Percentiles rank a stretch among this genome's conserved stretches.
phyloP scores from a whole-genome alignment of 2,329 filamentous ascomycete species.

The Monilinia aucupariae region DNA sequence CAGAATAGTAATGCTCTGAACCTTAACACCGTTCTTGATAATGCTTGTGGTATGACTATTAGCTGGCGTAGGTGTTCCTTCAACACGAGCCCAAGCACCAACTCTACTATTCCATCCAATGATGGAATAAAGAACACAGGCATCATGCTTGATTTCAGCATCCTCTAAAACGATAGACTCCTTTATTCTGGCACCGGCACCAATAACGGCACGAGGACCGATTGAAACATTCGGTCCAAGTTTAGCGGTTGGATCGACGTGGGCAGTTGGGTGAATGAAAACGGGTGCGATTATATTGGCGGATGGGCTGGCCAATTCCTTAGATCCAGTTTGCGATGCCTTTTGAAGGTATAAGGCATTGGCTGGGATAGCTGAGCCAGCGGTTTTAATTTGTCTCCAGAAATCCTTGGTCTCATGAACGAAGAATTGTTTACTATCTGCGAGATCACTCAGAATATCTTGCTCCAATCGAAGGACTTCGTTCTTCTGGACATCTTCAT shows the following conservation, averaged over 20 bases:
- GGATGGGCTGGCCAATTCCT: slow-evolving; percentile 76
- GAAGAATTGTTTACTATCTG: slow-evolving; percentile 96
- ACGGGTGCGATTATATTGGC: slow-evolving; percentile 87
- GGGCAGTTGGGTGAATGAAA: slow-evolving; percentile 88
- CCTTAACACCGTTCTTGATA: slow-evolving; percentile 96
- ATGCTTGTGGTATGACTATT: slow-evolving; percentile 89
- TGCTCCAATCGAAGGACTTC: slow-evolving; percentile 93
- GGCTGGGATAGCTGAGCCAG: slow-evolving; percentile 90
- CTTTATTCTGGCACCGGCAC: slow-evolving; percentile 85
- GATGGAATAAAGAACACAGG: slow-evolving; percentile 91
- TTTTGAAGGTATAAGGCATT: slow-evolving; percentile 96
- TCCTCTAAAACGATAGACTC: slow-evolving; percentile 95
- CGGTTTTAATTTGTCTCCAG: slow-evolving; percentile 99
- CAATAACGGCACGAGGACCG: slow-evolving; percentile 79
- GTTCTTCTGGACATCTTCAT: slow-evolving; percentile 69
- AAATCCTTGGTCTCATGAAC: slow-evolving; percentile 99
- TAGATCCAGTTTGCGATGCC: slow-evolving; percentile 75
- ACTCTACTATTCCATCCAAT: slow-evolving; percentile 96
- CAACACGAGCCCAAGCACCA: slow-evolving; percentile 95
- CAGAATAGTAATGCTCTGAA: slow-evolving; percentile 95
- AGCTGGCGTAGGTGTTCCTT: slow-evolving; percentile 84
- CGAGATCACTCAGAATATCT: slow-evolving; percentile 91
- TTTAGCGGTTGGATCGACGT: slow-evolving; percentile 91
- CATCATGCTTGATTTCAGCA: slow-evolving; percentile 91
- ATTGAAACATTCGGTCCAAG: slow-evolving; percentile 95